Evolutionary conservation across 2,329 filamentous ascomycete genomes (phyloP), one percentile per base, ranked within the genome.

Genomic region (Bretziella fagacearum): DNA sequence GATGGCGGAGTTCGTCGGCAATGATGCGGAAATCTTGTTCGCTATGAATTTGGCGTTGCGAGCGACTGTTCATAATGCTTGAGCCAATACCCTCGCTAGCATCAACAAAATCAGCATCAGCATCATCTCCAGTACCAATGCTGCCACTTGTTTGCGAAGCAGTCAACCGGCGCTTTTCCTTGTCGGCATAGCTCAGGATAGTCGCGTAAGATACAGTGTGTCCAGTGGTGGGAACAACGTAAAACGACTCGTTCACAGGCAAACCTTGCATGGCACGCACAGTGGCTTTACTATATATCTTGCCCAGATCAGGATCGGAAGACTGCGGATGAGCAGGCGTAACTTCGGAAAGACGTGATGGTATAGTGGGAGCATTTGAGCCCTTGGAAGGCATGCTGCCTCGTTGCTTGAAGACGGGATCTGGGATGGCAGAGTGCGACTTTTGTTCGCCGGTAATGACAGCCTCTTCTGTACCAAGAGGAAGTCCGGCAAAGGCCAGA

Each of bases 171-270:
- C 75, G 68, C 58, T 73, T 77, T 58, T 80, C 77, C 56, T 80
- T 80, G 53, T 78, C 73, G 29, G 74, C 76, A 54, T 75, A 79
- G 35, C 68, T 80, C 17, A 94, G 67, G 45, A 98, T 95, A 52
- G 82, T 86, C 37, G 91, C 87, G 58, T 96, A 98, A 0, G 86
- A 91, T 51, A 87, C 81, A 2, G 86, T 95, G 53, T 89, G 86
- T 4, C 91, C 89, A 15, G 83, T 85, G 0, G 84, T 83, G 3
- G 89, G 91, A 1, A 98, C 91, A 1, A 96, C 82, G 59, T 95
- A 96, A 65, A 98, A 98, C 6, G 83, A 91, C 55, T 83, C 82
- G 13, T 71, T 70, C 23, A 78, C 71, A 0, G 75, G 77, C 0
- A 75, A 76, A 25, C 80, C 79, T 48, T 83, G 78, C 35, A 94